These are phyloP conservation scores for Castanea crenata DNA, from an alignment of 306 rosid genomes.

Conservation along the genomic window DNA sequence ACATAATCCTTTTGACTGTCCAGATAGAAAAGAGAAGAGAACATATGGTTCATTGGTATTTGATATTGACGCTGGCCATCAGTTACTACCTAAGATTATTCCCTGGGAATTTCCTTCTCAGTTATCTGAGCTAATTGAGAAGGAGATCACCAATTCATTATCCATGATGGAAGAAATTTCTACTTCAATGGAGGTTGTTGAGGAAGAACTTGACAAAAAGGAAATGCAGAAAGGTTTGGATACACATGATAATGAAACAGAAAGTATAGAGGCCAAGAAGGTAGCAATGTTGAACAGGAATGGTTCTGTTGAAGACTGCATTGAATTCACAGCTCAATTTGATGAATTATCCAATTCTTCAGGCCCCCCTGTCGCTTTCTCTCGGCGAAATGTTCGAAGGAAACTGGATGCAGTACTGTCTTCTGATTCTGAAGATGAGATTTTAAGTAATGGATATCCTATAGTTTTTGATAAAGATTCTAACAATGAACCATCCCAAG, in stretches of 20 bases:
- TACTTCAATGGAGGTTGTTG: conserved; percentile 34
- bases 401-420: conserved; percentile 50
- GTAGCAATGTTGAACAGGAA: conserved; percentile 53
- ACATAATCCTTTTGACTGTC: conserved; percentile 21
- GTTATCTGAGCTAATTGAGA: conserved; percentile 64
- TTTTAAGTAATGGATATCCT: conserved; percentile 24
- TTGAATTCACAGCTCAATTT: conserved; percentile 43
- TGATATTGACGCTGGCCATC: conserved; percentile 75
- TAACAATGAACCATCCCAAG: conserved; percentile 29
- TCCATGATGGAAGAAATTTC: conserved; percentile 45
- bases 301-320: conserved; percentile 46
- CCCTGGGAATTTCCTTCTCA: conserved; percentile 85
- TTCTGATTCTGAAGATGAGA: conserved; percentile 62
- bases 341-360: conserved; percentile 47
- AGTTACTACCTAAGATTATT: conserved; percentile 64
- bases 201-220: conserved; percentile 32
- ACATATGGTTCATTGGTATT: conserved; percentile 55
- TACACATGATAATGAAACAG: conserved; percentile 25
- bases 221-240: conserved; percentile 34
- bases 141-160: conserved; percentile 53
- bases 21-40: conserved; percentile 51
- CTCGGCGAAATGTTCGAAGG: conserved; percentile 36
- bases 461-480: conserved; percentile 23
- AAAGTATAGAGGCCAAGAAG: conserved; percentile 48
- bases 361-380: conserved; percentile 37